Evolutionary conservation across 805 yeast species (phyloP).

Genomic region (Middelhovenomyces tepae): DNA sequence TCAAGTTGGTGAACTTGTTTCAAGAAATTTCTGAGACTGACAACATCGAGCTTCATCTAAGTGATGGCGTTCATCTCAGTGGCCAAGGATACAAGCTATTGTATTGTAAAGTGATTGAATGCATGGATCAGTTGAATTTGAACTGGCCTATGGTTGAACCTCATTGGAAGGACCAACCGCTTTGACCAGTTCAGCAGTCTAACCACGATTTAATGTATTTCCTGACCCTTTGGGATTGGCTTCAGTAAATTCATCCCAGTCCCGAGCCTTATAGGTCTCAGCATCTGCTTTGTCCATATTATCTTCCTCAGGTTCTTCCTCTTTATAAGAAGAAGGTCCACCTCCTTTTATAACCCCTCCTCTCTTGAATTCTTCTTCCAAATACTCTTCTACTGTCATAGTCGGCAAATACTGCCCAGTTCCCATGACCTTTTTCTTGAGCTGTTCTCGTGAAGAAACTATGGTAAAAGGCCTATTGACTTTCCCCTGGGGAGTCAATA

Average conservation of each 20-base stretch:
- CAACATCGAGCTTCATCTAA: slow-evolving; percentile 6
- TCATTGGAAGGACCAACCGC: slow-evolving; percentile 20
- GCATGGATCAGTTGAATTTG: slow-evolving; percentile 7
- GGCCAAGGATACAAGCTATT: slow-evolving; percentile 16
- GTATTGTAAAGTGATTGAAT: slow-evolving; percentile 4
- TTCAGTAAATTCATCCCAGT: slow-evolving; percentile 93
- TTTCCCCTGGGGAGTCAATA: slow-evolving; percentile 65
- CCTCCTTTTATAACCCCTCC: slow-evolving; percentile 57
- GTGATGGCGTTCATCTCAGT: slow-evolving; percentile 20
- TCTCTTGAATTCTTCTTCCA: slow-evolving; percentile 75
- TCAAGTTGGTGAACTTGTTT: slow-evolving; percentile 8
- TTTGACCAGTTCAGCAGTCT: slow-evolving; percentile 2
- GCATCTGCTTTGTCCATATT: slow-evolving; percentile 48
- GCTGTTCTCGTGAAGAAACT: slow-evolving; percentile 41
- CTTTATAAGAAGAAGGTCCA: slow-evolving; percentile 19
- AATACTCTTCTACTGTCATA: slow-evolving; percentile 85
- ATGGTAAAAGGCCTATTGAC: slow-evolving; percentile 79
- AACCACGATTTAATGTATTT: slow-evolving; percentile 67
- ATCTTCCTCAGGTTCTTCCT: slow-evolving; percentile 50
- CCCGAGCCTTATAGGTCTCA: slow-evolving; percentile 67
- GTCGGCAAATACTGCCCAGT: slow-evolving; percentile 92
- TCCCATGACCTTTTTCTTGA: slow-evolving; percentile 65
- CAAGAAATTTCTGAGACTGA: slow-evolving; percentile 13
- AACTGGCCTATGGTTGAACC: slow-evolving; percentile 19
- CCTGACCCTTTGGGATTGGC: slow-evolving; percentile 84